Conservation (phyloP, 768 basidiomycete species). For the Coprinellus micaceus region DNA sequence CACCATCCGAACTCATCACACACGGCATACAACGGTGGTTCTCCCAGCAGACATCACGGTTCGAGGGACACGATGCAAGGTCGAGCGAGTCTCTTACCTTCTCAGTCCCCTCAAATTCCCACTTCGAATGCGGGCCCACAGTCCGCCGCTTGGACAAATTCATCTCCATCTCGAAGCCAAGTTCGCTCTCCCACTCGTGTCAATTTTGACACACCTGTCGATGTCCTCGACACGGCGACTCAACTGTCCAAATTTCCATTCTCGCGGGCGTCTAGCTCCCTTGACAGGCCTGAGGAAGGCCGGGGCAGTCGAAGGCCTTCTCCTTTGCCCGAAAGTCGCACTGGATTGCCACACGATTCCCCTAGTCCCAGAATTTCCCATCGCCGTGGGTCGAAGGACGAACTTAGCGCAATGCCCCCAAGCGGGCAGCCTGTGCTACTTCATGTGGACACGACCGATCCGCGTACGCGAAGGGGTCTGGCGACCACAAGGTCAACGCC, state of each 20-base stretch:
- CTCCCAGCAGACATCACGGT: constrained; percentile 16
- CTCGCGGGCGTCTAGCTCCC: neutral
- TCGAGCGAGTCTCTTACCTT: constrained; percentile 17
- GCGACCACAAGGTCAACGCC: constrained; percentile 7
- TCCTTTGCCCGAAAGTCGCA: no score
- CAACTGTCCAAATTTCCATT: neutral
- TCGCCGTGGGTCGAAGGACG: neutral
- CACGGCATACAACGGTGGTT: constrained; percentile 5
- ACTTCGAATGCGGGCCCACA: neutral
- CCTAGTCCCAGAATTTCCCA: neutral
- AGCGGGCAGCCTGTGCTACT: neutral
- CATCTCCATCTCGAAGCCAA: neutral
- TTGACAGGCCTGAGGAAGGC: neutral
- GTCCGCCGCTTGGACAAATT: neutral
- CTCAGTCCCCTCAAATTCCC: neutral
- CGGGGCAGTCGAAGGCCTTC: neutral
- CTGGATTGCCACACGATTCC: no score
- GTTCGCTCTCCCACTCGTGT: constrained; percentile 18
- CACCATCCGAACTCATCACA: neutral
- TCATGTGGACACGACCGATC: neutral
- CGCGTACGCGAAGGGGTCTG: neutral
- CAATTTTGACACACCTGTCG: constrained; percentile 15
- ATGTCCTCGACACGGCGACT: constrained; percentile 6
- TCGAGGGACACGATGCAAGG: constrained; percentile 21
- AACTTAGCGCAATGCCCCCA: neutral